Evolutionary conservation across 129 eudicot species (phyloP).

Genomic region (Helichrysum umbraculigerum): DNA sequence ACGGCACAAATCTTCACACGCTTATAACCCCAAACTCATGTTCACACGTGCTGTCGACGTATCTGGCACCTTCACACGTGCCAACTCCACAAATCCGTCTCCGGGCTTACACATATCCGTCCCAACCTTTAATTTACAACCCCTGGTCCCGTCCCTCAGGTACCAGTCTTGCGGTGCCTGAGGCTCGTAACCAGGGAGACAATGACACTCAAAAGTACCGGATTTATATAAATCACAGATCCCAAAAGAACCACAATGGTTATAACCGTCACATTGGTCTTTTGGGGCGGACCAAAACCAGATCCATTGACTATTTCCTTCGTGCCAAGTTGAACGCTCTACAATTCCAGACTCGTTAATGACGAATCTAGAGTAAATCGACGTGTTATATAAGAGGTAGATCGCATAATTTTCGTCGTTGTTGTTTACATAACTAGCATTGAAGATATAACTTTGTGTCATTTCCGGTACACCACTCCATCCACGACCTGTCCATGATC

Average conservation of each 20-base stretch:
- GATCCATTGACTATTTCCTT: conserved; percentile 23
- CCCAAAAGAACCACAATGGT: conserved; percentile 40
- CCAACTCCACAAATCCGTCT: conserved; percentile 44
- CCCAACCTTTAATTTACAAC: conserved; percentile 39
- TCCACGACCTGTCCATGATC: conserved; percentile 40
- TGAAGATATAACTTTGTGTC: conserved; percentile 10
- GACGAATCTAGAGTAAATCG: conserved; percentile 34
- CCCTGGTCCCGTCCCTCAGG: conserved; percentile 44
- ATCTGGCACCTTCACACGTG: conserved; percentile 39
- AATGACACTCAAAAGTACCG: conserved; percentile 28
- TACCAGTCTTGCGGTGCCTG: conserved; percentile 34
- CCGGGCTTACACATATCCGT: conserved; percentile 14
- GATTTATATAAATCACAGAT: conserved; percentile 22
- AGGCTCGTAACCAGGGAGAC: conserved; percentile 49
- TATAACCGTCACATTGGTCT: conserved; percentile 41
- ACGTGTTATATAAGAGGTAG: conserved; percentile 21
- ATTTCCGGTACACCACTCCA: conserved; percentile 36
- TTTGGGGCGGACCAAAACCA: conserved; percentile 32
- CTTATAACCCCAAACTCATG: conserved; percentile 35
- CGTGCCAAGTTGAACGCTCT: conserved; percentile 28
- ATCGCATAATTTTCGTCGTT: conserved; percentile 17
- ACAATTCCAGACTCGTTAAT: conserved; percentile 29
- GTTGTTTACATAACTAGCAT: conserved; percentile 23
- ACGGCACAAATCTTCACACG: conserved; percentile 40
- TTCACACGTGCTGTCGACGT: conserved; percentile 38